Evolutionary conservation across 2,329 filamentous ascomycete species (phyloP).

Genomic region (Parasarocladium wereldwijsianum): DNA sequence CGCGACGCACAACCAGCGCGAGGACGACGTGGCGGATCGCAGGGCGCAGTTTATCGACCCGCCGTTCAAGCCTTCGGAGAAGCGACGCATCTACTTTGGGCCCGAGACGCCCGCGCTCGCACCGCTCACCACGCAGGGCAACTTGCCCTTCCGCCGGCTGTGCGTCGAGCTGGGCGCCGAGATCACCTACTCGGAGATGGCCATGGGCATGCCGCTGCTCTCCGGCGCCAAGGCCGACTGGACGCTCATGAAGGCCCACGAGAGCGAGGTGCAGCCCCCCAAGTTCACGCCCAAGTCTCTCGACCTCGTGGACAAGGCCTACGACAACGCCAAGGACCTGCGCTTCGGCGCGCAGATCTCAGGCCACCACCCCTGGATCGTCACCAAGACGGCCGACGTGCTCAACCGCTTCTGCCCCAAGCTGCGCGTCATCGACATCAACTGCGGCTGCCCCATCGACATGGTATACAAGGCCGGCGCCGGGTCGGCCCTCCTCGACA

Average conservation of each 20-base stretch:
- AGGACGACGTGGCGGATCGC: slow-evolving; percentile 47
- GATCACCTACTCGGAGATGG: slow-evolving; percentile 97
- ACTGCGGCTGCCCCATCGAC: slow-evolving; percentile 95
- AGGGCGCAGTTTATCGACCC: slow-evolving; percentile 73
- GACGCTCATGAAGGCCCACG: slow-evolving; percentile 87
- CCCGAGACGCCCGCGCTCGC: slow-evolving; percentile 87
- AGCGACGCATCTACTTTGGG: slow-evolving; percentile 85
- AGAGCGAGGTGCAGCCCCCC: slow-evolving; percentile 64
- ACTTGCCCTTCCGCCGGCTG: slow-evolving; percentile 82
- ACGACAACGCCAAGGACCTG: slow-evolving; percentile 70
- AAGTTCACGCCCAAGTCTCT: slow-evolving; percentile 39
- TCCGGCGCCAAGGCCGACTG: slow-evolving; percentile 87
- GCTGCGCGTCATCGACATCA: slow-evolving; percentile 82
- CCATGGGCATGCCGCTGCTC: slow-evolving; percentile 75
- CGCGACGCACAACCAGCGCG: slow-evolving; percentile 23
- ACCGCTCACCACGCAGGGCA: slow-evolving; percentile 90
- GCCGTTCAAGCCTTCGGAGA: slow-evolving; percentile 82
- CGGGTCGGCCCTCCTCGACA: slow-evolving; percentile 84
- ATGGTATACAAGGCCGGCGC: slow-evolving; percentile 78
- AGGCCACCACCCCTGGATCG: slow-evolving; percentile 82
- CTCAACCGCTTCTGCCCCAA: slow-evolving; percentile 64
- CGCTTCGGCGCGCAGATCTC: slow-evolving; percentile 90
- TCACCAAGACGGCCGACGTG: slow-evolving; percentile 74
- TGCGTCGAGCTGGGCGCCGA: slow-evolving; percentile 83
- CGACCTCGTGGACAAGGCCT: slow-evolving; percentile 49